Percentiles rank a stretch among this genome's conserved stretches.
phyloP scores from a whole-genome alignment of 2,329 filamentous ascomycete genomes.

The Aspergillus sp. region DNA sequence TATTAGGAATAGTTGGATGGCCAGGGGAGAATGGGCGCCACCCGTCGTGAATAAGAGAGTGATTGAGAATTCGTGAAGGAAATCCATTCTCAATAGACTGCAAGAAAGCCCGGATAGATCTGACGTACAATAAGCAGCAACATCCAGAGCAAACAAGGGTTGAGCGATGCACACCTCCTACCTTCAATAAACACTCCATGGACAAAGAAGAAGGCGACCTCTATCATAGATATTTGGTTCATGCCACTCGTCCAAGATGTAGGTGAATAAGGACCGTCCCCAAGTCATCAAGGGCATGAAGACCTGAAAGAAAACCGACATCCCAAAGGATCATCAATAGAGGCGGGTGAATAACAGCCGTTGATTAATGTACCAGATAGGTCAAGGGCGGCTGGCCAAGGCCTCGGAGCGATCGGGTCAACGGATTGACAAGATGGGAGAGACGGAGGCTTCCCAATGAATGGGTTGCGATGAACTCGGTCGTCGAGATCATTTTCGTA shows the following conservation, averaged over 20 bases:
- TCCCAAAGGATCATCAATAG: not conserved
- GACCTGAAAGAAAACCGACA: not conserved
- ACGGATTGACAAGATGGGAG: not conserved
- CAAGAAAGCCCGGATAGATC: not conserved
- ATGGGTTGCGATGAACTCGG: too few relatives aligned
- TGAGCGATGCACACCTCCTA: not conserved
- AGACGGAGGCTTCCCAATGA: too few relatives aligned
- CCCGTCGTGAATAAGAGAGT: not conserved
- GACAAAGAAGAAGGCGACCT: not conserved
- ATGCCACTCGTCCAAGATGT: not conserved
- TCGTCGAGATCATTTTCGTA: not conserved
- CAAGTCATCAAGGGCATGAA: too few relatives aligned
- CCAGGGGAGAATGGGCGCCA: not conserved
- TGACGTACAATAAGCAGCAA: not conserved
- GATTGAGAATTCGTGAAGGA: not conserved
- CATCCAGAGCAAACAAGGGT: not conserved
- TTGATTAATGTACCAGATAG: constrained; percentile 12
- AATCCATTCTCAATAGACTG: not conserved
- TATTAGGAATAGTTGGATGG: not conserved
- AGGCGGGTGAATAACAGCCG: not conserved
- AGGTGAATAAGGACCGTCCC: constrained; percentile 6
- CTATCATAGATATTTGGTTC: not conserved
- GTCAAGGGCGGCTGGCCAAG: not conserved
- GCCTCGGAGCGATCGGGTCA: not conserved
- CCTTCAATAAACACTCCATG: not conserved